phyloP scores from a whole-genome alignment of 2,329 filamentous ascomycete genomes.

The Sporothrix globosa region DNA sequence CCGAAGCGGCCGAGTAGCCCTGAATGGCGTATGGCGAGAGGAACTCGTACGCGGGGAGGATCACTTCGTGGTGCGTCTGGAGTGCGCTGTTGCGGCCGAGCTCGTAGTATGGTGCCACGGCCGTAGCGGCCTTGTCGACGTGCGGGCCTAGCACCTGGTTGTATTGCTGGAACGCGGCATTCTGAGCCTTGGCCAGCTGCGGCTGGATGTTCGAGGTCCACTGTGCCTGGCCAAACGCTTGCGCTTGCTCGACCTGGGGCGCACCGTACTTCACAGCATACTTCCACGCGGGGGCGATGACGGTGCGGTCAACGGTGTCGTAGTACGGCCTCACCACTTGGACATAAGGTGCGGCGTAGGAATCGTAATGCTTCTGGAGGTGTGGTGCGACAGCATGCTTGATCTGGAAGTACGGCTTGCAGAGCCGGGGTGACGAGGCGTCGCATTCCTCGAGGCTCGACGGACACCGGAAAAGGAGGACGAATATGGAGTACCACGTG shows the following conservation, averaged over 20 bases:
- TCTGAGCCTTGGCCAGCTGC: conserved; percentile 67
- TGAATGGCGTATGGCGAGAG: conserved; percentile 71
- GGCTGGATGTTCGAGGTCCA: conserved; percentile 82
- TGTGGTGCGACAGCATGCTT: conserved; percentile 69
- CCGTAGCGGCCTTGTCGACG: conserved; percentile 62
- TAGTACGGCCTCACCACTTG: conserved; percentile 77
- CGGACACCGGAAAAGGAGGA: conserved; percentile 81
- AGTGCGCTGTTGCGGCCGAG: conserved; percentile 64
- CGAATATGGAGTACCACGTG: conserved; percentile 85
- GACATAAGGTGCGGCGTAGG: conserved; percentile 82
- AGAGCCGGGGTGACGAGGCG: conserved; percentile 73
- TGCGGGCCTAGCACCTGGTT: conserved; percentile 72
- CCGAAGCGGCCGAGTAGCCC: conserved; percentile 67
- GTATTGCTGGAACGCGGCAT: conserved; percentile 67
- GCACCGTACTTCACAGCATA: conserved; percentile 75
- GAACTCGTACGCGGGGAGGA: conserved; percentile 76
- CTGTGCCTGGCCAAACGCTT: conserved; percentile 67
- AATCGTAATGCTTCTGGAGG: conserved; percentile 80
- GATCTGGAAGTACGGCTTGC: conserved; percentile 77
- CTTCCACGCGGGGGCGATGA: conserved; percentile 69
- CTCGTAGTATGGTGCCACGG: conserved; percentile 72
- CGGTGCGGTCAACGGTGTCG: conserved; percentile 59
- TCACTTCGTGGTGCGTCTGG: conserved; percentile 70
- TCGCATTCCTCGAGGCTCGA: conserved; percentile 67
- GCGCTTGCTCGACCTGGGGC: conserved; percentile 69